Evolutionary conservation across 1,284 basidiomycete genomes (phyloP).

Genomic region (Trichosporon sp.): DNA sequence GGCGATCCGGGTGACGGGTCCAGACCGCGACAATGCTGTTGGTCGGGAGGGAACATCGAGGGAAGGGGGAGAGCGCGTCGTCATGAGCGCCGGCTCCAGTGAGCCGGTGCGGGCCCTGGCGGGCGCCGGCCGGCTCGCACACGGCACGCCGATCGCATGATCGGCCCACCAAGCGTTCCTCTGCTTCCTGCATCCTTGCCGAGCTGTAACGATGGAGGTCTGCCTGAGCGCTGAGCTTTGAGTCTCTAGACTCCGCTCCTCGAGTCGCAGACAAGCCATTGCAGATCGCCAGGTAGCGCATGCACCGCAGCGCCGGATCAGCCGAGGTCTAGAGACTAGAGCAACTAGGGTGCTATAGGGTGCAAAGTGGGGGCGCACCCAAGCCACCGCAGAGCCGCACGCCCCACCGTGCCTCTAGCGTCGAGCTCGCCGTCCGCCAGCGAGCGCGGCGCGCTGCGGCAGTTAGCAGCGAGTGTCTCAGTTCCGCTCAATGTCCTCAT

Average conservation of each 20-base stretch:
- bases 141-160: background rate
- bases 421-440: no score
- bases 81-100: background rate
- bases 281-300: background rate
- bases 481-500: no score
- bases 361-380: background rate
- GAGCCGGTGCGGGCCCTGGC: background rate
- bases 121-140: background rate
- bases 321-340: no score
- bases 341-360: background rate
- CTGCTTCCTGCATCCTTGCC: background rate
- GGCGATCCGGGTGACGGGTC: no score
- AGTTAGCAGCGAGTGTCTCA: background rate
- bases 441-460: background rate
- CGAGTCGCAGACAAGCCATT: no score
- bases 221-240: no score
- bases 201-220: no score
- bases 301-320: background rate
- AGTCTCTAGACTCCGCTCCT: no score
- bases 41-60: background rate
- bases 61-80: no score
- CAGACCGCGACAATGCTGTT: background rate
- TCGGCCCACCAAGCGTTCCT: background rate
- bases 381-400: background rate
- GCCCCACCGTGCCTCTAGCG: background rate